Evolutionary conservation across 129 eudicot species (phyloP).

Genomic region (Chrysanthemum lavandulifolium): DNA sequence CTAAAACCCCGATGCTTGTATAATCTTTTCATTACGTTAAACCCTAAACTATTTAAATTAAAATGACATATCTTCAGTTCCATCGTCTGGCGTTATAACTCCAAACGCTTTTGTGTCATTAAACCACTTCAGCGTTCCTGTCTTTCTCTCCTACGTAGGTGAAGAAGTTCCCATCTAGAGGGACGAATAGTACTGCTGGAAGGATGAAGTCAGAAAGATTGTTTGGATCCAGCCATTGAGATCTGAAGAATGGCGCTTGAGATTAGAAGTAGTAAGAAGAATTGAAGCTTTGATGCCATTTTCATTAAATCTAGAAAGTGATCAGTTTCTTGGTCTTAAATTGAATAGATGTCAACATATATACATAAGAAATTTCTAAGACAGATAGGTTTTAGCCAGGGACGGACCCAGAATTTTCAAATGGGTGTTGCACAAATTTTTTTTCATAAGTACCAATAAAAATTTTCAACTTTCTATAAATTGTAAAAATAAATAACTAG

Average conservation of each 20-base stretch:
- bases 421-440: no score
- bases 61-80: no score
- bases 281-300: constrained; percentile 25
- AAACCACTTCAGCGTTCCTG: no score
- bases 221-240: constrained; percentile 22
- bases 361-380: background rate
- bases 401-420: no score
- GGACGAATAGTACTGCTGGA: background rate
- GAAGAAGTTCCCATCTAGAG: constrained; percentile 24
- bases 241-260: constrained; percentile 15
- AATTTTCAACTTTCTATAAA: no score
- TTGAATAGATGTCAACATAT: constrained; percentile 3
- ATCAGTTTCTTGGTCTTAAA: constrained; percentile 8
- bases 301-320: background rate
- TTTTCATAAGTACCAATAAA: no score
- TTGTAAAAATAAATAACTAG: no score
- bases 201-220: constrained; percentile 28
- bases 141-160: background rate
- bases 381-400: constrained; percentile 5
- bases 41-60: no score
- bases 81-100: no score
- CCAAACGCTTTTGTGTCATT: no score
- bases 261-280: constrained; percentile 13
- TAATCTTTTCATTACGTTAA: no score
- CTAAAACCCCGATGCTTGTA: no score